A percentile compares a stretch with the other conserved stretches of the same genome.
Conservation (phyloP, 2,329 filamentous ascomycete species). For the Cladosporium sp. region DNA sequence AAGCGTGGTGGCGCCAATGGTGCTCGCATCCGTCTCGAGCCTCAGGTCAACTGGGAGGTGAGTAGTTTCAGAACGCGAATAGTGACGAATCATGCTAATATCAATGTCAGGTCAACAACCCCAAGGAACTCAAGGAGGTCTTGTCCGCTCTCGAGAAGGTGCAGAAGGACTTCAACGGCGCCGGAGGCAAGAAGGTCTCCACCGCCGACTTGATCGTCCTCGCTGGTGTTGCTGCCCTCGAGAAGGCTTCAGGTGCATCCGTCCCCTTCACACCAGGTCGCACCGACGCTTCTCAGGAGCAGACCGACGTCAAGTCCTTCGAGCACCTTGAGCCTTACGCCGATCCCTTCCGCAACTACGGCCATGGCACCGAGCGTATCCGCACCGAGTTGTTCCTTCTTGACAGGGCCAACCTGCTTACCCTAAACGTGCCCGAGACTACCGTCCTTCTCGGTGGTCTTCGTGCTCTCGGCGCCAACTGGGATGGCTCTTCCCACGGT, state of each 20-base stretch:
- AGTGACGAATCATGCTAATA: background rate
- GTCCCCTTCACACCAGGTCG: slow-evolving; percentile 73
- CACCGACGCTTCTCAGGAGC: slow-evolving; percentile 65
- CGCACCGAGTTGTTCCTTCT: slow-evolving; percentile 66
- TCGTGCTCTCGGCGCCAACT: slow-evolving; percentile 66
- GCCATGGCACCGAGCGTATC: slow-evolving; percentile 57
- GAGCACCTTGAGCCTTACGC: slow-evolving; percentile 61
- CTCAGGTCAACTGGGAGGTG: slow-evolving; percentile 65
- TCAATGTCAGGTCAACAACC: slow-evolving; percentile 55
- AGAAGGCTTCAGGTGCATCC: slow-evolving; percentile 62
- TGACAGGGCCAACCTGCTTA: slow-evolving; percentile 68
- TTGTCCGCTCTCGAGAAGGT: slow-evolving; percentile 59
- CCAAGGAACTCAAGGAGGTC: slow-evolving; percentile 59
- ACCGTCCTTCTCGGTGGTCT: slow-evolving; percentile 69
- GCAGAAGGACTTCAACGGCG: slow-evolving; percentile 61
- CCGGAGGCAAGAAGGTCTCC: slow-evolving; percentile 65
- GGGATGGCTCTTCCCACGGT: slow-evolving; percentile 62
- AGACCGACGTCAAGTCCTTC: slow-evolving; percentile 66
- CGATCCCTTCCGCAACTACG: slow-evolving; percentile 81
- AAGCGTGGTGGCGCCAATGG: slow-evolving; percentile 82
- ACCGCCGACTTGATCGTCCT: slow-evolving; percentile 76
- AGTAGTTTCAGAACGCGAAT: slow-evolving; percentile 25
- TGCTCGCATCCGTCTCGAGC: slow-evolving; percentile 68
- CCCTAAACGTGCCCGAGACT: slow-evolving; percentile 65
- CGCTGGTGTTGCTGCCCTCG: slow-evolving; percentile 65